A percentile compares a stretch with the other conserved stretches of the same genome.
Evolutionary conservation across 805 yeast genomes (phyloP).

Genomic region (Nakazawaea wyomingensis): DNA sequence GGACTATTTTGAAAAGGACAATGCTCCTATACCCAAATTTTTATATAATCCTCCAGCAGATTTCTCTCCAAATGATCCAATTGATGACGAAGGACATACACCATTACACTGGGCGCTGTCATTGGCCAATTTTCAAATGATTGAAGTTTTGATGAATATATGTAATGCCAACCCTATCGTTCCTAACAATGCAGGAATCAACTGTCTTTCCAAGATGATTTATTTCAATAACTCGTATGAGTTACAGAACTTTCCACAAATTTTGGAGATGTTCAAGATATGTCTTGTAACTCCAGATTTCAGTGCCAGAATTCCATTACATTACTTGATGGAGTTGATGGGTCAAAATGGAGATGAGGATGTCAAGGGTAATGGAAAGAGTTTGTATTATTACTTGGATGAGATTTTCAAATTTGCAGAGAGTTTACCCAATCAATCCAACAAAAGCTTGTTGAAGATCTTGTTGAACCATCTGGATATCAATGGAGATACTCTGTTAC

Average conservation of each 20-base stretch:
- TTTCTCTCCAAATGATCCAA: constrained; percentile 59
- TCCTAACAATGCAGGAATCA: constrained; percentile 55
- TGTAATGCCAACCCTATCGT: constrained; percentile 58
- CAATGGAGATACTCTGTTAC: constrained; percentile 82
- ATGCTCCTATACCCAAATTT: constrained; percentile 30
- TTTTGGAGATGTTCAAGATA: constrained; percentile 55
- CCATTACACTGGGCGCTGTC: constrained; percentile 85
- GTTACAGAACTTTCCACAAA: constrained; percentile 49
- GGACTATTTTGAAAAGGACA: constrained; percentile 48
- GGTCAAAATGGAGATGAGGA: constrained; percentile 30
- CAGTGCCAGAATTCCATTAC: constrained; percentile 69
- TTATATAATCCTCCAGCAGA: constrained; percentile 54
- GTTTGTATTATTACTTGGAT: constrained; percentile 49
- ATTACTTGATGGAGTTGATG: constrained; percentile 53
- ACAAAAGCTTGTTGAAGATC: constrained; percentile 44
- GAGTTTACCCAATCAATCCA: constrained; percentile 20
- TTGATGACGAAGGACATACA: constrained; percentile 79
- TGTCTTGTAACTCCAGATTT: constrained; percentile 69
- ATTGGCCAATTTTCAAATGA: constrained; percentile 59
- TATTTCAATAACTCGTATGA: constrained; percentile 72
- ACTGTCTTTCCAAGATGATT: constrained; percentile 62
- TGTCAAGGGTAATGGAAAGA: constrained; percentile 40
- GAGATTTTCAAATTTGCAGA: constrained; percentile 28
- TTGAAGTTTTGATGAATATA: constrained; percentile 47
- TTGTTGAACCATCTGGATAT: constrained; percentile 72